These are phyloP conservation scores for Fusarium equiseti DNA, from an alignment of 2,329 filamentous ascomycete genomes.

Conservation along the genomic window DNA sequence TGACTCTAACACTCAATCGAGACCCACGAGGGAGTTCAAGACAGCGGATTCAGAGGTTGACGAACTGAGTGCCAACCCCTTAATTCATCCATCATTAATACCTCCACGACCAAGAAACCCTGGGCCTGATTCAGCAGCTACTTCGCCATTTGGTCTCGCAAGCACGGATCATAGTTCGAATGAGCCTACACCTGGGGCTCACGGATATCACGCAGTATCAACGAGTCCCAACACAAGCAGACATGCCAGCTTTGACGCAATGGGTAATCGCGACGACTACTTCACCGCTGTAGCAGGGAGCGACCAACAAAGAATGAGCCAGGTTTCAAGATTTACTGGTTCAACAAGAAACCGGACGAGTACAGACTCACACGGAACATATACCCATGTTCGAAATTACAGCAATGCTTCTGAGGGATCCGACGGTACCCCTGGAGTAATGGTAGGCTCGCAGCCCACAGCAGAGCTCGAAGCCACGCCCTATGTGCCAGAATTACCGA, in stretches of 20 bases:
- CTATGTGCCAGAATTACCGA: conserved; percentile 55
- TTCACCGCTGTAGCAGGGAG: conserved; percentile 42
- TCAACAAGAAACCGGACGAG: conserved; percentile 49
- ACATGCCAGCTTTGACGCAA: conserved; percentile 48
- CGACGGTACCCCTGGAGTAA: conserved; percentile 49
- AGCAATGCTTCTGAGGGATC: conserved; percentile 61
- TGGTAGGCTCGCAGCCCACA: conserved; percentile 11
- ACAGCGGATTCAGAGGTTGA: conserved; percentile 59
- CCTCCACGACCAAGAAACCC: conserved; percentile 47
- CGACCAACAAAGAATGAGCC: conserved; percentile 34
- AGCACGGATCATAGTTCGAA: conserved; percentile 49
- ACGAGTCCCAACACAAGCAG: conserved; percentile 45
- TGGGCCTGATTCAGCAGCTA: conserved; percentile 34
- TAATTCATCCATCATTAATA: conserved; percentile 56
- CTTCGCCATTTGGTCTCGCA: conserved; percentile 36
- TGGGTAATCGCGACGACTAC: conserved; percentile 46
- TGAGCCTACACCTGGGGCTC: conserved; percentile 43
- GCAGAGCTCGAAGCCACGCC: conserved; percentile 55
- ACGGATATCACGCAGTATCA: conserved; percentile 43
- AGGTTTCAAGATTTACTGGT: conserved; percentile 39
- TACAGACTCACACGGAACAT: conserved; percentile 55
- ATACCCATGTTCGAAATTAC: conserved; percentile 55
- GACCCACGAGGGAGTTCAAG: conserved; percentile 54
- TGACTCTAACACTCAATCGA: conserved; percentile 48
- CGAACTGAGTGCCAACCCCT: conserved; percentile 57